These are phyloP conservation scores for Rhodamnia argentea DNA, from an alignment of 345 rosid genomes.

Conservation along the genomic window DNA sequence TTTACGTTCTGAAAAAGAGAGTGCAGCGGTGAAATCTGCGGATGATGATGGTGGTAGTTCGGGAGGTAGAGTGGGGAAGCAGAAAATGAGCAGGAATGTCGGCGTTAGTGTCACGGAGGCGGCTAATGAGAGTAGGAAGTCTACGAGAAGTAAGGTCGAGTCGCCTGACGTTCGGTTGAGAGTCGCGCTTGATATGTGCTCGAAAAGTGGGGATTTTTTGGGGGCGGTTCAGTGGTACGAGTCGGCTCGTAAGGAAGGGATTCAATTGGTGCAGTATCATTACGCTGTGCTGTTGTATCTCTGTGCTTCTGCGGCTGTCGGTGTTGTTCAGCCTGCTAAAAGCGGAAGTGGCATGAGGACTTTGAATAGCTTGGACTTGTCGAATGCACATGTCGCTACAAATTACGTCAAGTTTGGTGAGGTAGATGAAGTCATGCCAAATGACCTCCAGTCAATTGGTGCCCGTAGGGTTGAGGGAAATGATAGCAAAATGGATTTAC, in stretches of 20 bases:
- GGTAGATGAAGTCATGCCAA: not conserved
- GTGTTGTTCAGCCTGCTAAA: conserved; percentile 53
- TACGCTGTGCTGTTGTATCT: conserved; percentile 47
- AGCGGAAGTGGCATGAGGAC: conserved; percentile 33
- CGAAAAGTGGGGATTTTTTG: conserved; percentile 45
- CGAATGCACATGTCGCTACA: conserved; percentile 1
- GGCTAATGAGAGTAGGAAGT: conserved; percentile 1
- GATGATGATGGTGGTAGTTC: not conserved
- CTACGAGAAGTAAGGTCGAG: conserved; percentile 19
- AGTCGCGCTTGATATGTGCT: conserved; percentile 43
- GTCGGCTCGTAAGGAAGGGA: conserved; percentile 29
- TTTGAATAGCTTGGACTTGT: conserved; percentile 7
- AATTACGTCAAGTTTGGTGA: not conserved
- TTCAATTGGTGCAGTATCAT: conserved; percentile 37
- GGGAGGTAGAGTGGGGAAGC: not conserved
- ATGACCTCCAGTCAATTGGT: not conserved
- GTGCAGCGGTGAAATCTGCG: not conserved
- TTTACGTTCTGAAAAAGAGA: not conserved
- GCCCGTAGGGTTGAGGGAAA: not conserved
- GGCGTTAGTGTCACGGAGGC: not conserved
- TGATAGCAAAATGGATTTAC: not conserved
- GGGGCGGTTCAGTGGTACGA: conserved; percentile 46
- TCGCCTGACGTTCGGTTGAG: conserved; percentile 11
- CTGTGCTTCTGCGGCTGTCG: conserved; percentile 65
- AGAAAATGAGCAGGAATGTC: not conserved